Evolutionary conservation across 331 rosid species (phyloP).

Genomic region (Prunus yedoensis): DNA sequence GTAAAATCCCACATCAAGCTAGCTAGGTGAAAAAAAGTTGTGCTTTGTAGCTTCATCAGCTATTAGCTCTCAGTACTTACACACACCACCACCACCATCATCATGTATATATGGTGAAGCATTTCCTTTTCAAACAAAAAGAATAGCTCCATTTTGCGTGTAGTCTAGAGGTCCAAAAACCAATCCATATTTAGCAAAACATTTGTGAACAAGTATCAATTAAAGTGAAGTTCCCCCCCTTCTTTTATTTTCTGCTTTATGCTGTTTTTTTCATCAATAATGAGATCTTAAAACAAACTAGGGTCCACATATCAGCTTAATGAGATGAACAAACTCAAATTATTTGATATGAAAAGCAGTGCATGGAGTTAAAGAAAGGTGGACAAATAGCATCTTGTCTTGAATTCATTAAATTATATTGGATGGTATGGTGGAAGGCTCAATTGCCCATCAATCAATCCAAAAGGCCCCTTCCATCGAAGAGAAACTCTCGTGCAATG

Average conservation of each 20-base stretch:
- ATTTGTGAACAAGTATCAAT: background rate
- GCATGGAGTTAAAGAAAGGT: background rate
- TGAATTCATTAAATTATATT: background rate
- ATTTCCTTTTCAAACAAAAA: conserved; percentile 2
- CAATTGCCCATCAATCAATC: conserved; percentile 24
- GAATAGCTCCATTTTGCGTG: background rate
- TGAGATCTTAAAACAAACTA: background rate
- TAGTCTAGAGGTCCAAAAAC: too few species aligned
- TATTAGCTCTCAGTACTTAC: background rate
- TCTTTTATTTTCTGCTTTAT: conserved; percentile 10
- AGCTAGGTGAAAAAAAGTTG: background rate
- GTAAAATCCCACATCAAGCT: background rate
- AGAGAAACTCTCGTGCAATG: background rate
- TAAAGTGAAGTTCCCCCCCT: background rate
- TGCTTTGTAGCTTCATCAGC: background rate
- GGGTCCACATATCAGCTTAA: conserved; percentile 24
- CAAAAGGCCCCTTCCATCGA: background rate
- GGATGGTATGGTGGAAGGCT: conserved; percentile 15
- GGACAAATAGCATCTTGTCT: conserved; percentile 17
- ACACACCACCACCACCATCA: too few species aligned
- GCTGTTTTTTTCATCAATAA: background rate
- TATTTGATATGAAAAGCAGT: conserved; percentile 2
- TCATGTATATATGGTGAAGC: background rate
- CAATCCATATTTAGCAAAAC: too few species aligned
- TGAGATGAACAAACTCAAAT: background rate